Evolutionary conservation across 2,329 filamentous ascomycete species (phyloP), one percentile per base, ranked within the genome.

Genomic region (Diaporthe sp.): DNA sequence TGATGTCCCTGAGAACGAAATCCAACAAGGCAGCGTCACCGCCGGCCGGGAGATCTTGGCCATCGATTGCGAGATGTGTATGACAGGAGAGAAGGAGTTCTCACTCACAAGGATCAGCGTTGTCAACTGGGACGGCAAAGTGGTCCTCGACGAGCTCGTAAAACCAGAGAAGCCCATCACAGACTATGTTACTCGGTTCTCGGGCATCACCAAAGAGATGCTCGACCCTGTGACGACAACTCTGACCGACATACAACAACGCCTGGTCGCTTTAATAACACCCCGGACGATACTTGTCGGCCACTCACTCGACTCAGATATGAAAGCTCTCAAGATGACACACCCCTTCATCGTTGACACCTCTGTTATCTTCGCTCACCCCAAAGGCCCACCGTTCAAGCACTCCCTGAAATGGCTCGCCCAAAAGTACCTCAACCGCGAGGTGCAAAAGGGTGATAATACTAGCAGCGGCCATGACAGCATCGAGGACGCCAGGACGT

Each of bases 51-150:
- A 93, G 50, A 86, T 98, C 15, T 86, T 97, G 66, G 93, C 95
- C 1, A 87, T 99, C 72, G 97, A 99, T 82, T 99, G 97, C 84
- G 97, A 99, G 84, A 99, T 99, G 97, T 98, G 96, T 82, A 92
- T 95, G 85, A 97, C 95, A 3, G 94, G 92, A 75, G 91, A 93
- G 76, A 92, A 92, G 64, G 90, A 94, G 77, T 95, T 93, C 77
- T 95, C 96, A 47, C 91, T 99, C 57, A 97, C 97, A 2, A 92
- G 97, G 73, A 93, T 98, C 81, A 98, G 95, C 81, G 83, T 98
- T 52, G 87, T 99, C 10, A 87, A 92, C 75, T 99, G 97, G 96
- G 91, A 95, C 78, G 96, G 96, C 66, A 90, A 91, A 45, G 89
- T 94, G 13, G 87, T 98, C 22, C 85, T 98, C 69, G 97, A 99